Evolutionary conservation across 768 basidiomycete genomes (phyloP), one percentile per base, ranked within the genome.

Genomic region (Roridomyces roridus): DNA sequence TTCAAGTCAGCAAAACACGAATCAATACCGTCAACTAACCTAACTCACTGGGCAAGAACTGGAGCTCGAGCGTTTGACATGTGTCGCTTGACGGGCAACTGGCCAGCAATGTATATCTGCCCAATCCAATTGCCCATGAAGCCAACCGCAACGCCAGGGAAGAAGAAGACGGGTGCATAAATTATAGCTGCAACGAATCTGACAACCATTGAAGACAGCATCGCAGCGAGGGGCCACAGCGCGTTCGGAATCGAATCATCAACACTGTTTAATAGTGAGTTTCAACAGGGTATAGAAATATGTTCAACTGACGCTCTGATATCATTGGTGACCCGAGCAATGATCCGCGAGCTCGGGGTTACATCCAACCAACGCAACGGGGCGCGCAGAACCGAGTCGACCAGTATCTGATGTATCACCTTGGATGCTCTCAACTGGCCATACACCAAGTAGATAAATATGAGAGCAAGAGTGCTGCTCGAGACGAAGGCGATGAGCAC

Each of bases 281-380:
- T 10, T 10, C 31, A 34, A 34, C 31, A 34, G 10, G 10, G 11
- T 8, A 34, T 34, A 8, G 31, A 34, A 15, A 14, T 6, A n/a
- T n/a, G 46, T 20, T 31, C 11, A 34, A 23, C 2, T 7, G 5
- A 11, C 15, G 14, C 6, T 29, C 20, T 9, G 25, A 21, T 20
- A 36, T 83, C 82, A 46, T 80, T 75, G 0, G 82, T 83, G 51
- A 78, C 78, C 18, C 81, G 73, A 14, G 79, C 71, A 35, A 82
- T 78, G 53, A 84, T 76, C 2, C 83, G 76, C 12, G 63, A 59
- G 6, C 60, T 51, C 4, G 66, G 60, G 0, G 67, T 67, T 15
- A 51, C 52, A 28, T 58, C 56, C 6, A 70, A 65, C 52, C 50
- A 79, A 72, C 79, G 70, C 20, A 83, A 60, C 1, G 82, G 82